Evolutionary conservation across 495 filamentous ascomycete species (phyloP), one percentile per base, ranked within the genome.

Genomic region (Aspergillus bridgeri): DNA sequence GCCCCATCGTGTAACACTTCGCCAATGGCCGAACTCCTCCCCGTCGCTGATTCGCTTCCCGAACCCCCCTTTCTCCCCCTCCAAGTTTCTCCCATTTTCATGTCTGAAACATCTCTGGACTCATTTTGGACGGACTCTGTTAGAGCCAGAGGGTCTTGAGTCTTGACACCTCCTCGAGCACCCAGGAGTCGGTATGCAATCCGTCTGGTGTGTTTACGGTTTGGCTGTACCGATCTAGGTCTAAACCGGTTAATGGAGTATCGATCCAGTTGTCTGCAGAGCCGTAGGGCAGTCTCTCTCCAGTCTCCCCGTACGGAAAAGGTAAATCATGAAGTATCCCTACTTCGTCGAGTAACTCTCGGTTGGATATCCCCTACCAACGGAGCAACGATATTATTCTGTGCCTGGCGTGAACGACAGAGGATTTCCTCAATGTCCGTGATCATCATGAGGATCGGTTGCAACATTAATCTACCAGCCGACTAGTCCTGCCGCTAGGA

Each of bases 1-100:
- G 25, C 60, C 51, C 51, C 50, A 51, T 57, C 46, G 5, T 55
- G 60, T 62, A 51, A 48, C 60, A 58, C 60, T 17, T 62, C 42
- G 42, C 55, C 60, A 58, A 62, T 62, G 21, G 22, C 45, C 47
- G 20, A 3, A 21, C 19, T 22, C 20, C 18, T 15, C 5, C 6
- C 47, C 11, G 19, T 20, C 29, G 22, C 29, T 61, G 54, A 57
- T 61, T 58, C 56, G 56, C 17, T 18, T 38, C n/a, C 48, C 25
- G 7, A 15, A 19, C 29, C 29, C n/a, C 38, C 21, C 15, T 51
- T 46, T n/a, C n/a, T n/a, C n/a, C n/a, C n/a, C n/a, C n/a, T n/a
- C n/a, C n/a, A 46, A 13, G 38, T 48, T 48, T 17, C 48, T n/a
- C 6, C 9, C 43, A 25, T 38, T 42, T 52, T 55, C 57, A 45